Conservation (phyloP, 2,329 filamentous ascomycete species). For the Aspergillus viridinutans region DNA sequence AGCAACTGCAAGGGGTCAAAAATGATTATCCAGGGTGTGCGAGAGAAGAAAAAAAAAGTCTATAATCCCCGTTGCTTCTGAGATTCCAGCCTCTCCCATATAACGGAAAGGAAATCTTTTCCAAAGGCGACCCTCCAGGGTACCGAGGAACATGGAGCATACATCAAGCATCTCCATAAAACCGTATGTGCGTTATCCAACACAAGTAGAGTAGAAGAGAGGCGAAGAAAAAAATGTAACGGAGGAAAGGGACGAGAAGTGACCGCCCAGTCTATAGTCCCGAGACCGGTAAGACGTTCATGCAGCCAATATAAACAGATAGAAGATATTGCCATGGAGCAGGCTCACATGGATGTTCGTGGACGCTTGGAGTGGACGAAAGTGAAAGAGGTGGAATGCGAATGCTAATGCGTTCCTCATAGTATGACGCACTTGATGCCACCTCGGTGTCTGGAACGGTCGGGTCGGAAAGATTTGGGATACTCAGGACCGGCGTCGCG, state of each 20-base stretch:
- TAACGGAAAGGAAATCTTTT: background rate
- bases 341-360: constrained; percentile 12
- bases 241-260: constrained; percentile 2
- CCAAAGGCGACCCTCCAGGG: background rate
- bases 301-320: constrained; percentile 18
- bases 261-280: constrained; percentile 6
- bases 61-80: background rate
- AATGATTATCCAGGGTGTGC: background rate
- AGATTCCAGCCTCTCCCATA: background rate
- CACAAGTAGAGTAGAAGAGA: constrained; percentile 1
- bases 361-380: background rate
- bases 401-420: constrained; percentile 19
- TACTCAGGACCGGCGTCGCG: constrained; percentile 37
- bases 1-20: background rate
- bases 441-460: constrained; percentile 36
- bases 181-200: constrained; percentile 11
- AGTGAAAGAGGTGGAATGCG: constrained; percentile 1
- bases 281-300: constrained; percentile 9
- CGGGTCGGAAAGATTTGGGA: constrained; percentile 36
- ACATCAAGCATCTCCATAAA: constrained; percentile 18
- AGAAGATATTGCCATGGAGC: constrained; percentile 12
- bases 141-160: constrained; percentile 13
- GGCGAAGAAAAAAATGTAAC: constrained; percentile 1
- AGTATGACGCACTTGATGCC: constrained; percentile 36
- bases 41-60: background rate